These are phyloP conservation scores for Agrocybe praecox DNA, from an alignment of 768 basidiomycete genomes.

Conservation along the genomic window DNA sequence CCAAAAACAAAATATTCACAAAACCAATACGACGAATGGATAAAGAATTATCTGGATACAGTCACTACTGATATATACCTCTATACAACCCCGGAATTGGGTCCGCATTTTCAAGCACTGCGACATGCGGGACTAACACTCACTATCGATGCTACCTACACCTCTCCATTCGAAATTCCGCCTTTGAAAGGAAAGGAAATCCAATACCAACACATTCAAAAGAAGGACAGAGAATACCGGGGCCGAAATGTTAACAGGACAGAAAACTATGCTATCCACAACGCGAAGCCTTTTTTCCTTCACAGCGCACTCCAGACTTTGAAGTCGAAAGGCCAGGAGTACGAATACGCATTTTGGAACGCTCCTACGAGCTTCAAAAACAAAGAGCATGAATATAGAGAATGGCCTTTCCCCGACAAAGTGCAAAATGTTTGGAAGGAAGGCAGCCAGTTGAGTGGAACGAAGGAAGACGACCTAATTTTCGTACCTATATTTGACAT, in stretches of 20 bases:
- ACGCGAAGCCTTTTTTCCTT: constrained; percentile 55
- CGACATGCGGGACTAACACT: constrained; percentile 34
- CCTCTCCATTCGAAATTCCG: constrained; percentile 48
- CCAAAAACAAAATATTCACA: constrained; percentile 49
- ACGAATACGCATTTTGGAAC: constrained; percentile 60
- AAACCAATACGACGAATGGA: constrained; percentile 46
- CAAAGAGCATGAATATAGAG: constrained; percentile 38
- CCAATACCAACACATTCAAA: constrained; percentile 43
- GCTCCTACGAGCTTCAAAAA: constrained; percentile 54
- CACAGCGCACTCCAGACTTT: constrained; percentile 37
- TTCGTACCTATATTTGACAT: constrained; percentile 48
- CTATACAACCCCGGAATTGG: constrained; percentile 47
- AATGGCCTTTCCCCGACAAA: constrained; percentile 49
- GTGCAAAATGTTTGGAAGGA: constrained; percentile 43
- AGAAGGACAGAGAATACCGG: constrained; percentile 45
- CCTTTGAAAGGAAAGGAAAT: constrained; percentile 37
- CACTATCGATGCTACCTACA: constrained; percentile 48
- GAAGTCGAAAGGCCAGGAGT: constrained; percentile 26
- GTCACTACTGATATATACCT: constrained; percentile 58
- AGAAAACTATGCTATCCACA: constrained; percentile 56
- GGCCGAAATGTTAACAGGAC: constrained; percentile 34
- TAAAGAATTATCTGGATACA: constrained; percentile 41
- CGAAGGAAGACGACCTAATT: constrained; percentile 41
- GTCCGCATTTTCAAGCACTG: constrained; percentile 29
- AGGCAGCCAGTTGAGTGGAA: constrained; percentile 29